Percentiles rank a stretch among this genome's conserved stretches.
Conservation (phyloP, 164 flowering plant species). For the Vitis vinifera region ASM3070453v1 NC_081818.1:24425501-24426000, state of each 20-base stretch:
- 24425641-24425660: too few species aligned
- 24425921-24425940: conserved; percentile 57
- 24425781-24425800: conserved; percentile 64
- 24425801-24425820: conserved; percentile 72
- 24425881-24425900: conserved; percentile 92
- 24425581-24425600: conserved; percentile 49
- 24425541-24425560: conserved; percentile 90
- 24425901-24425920: conserved; percentile 83
- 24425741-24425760: conserved; percentile 42
- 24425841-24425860: conserved; percentile 52
- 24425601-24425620: too few species aligned
- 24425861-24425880: conserved; percentile 72
- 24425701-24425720: conserved; percentile 67
- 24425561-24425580: conserved; percentile 87
- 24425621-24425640: too few species aligned
- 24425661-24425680: too few species aligned
- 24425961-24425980: neutral
- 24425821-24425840: conserved; percentile 81
- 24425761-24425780: conserved; percentile 48
- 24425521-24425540: conserved; percentile 75
- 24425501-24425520: conserved; percentile 95
- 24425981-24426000: conserved; percentile 15
- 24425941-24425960: neutral
- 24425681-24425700: neutral
- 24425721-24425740: conserved; percentile 66